Conservation (phyloP, 2,329 filamentous ascomycete genomes). For the Fusarium nisikadoi region DNA sequence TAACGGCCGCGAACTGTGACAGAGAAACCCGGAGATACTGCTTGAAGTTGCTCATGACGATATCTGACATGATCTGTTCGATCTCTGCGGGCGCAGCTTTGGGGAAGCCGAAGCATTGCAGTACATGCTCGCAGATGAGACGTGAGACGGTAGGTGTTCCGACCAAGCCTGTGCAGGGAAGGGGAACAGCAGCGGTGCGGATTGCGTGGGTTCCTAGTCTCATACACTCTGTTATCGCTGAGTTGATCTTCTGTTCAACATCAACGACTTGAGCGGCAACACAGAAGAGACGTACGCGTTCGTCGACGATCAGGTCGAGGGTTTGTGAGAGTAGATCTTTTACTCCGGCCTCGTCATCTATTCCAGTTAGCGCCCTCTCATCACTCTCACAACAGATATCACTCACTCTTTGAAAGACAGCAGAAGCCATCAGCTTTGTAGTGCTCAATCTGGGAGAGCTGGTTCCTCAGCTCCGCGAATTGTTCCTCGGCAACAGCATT, state of each 20-base stretch:
- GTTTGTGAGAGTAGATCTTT: conserved; percentile 43
- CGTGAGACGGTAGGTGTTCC: conserved; percentile 42
- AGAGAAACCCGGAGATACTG: conserved; percentile 37
- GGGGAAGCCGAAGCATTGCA: conserved; percentile 44
- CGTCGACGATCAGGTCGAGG: conserved; percentile 43
- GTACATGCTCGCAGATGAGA: conserved; percentile 44
- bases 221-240: conserved; percentile 46
- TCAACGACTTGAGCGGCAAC: conserved; percentile 46
- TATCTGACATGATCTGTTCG: conserved; percentile 37
- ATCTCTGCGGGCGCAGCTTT: conserved; percentile 39
- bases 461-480: conserved; percentile 37
- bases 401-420: conserved; percentile 40
- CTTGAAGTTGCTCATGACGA: conserved; percentile 41
- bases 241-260: conserved; percentile 47
- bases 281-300: conserved; percentile 47
- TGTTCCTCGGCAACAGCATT: conserved; percentile 37
- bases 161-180: conserved; percentile 39
- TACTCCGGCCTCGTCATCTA: conserved; percentile 39
- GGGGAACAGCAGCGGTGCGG: conserved; percentile 41
- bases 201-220: conserved; percentile 44
- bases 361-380: neutral
- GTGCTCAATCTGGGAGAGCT: conserved; percentile 41
- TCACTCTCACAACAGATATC: fast-evolving
- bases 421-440: conserved; percentile 44
- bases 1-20: conserved; percentile 30